Percentiles rank a stretch among this genome's conserved stretches.
phyloP scores from a whole-genome alignment of 1,284 basidiomycete genomes.

The Jaminaea rosea region DNA sequence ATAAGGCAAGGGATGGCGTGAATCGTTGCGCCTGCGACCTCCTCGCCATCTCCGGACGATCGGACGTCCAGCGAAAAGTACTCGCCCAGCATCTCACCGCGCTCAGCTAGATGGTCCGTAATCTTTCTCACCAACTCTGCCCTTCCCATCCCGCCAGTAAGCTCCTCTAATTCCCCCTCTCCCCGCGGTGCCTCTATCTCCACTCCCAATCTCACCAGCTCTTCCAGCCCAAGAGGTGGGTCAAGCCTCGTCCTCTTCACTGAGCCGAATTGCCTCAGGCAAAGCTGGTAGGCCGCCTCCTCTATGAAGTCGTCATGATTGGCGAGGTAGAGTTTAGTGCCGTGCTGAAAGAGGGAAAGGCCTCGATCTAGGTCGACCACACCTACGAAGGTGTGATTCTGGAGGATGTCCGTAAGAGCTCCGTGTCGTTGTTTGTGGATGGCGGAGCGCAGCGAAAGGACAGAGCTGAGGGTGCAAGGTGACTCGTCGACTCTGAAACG shows the following conservation, averaged over 20 bases:
- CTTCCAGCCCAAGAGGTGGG: conserved; percentile 66
- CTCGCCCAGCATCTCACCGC: conserved; percentile 78
- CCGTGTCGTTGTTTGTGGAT: conserved; percentile 58
- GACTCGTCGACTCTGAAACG: conserved; percentile 61
- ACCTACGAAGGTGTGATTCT: conserved; percentile 84
- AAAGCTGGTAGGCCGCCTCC: conserved; percentile 91
- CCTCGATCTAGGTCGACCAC: conserved; percentile 70
- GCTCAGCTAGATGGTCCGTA: conserved; percentile 46
- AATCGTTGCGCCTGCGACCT: conserved; percentile 57
- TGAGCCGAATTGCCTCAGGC: conserved; percentile 75
- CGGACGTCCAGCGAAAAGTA: conserved; percentile 69
- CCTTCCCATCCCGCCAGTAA: neutral
- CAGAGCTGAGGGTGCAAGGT: conserved; percentile 69
- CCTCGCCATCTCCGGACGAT: too few relatives aligned
- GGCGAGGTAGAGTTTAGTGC: conserved; percentile 77
- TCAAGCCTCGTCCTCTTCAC: conserved; percentile 53
- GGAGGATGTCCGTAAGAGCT: conserved; percentile 65
- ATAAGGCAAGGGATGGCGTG: conserved; percentile 72
- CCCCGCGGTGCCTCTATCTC: conserved; percentile 55
- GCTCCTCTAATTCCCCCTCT: neutral
- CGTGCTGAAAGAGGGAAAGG: conserved; percentile 75
- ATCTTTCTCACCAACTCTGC: conserved; percentile 21
- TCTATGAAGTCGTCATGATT: conserved; percentile 62
- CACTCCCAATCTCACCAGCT: conserved; percentile 69
- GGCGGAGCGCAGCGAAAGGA: conserved; percentile 60